Conservation (phyloP, 306 rosid genomes). For the Vigna nakashimae region DNA sequence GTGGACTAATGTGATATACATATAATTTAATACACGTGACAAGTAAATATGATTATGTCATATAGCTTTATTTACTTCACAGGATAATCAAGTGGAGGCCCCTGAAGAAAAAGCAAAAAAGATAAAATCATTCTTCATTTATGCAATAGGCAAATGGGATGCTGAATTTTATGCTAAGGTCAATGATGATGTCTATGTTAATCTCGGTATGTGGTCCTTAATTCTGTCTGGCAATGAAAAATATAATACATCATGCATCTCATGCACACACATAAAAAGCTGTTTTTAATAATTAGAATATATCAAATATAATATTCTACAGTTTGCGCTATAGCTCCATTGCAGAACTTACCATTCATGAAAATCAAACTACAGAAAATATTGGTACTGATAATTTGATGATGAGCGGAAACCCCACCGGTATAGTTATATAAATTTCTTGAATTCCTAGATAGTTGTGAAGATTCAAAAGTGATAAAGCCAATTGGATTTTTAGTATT, state of each 20-base stretch:
- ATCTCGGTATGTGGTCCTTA: conserved; percentile 68
- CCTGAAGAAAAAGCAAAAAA: conserved; percentile 58
- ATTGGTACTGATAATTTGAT: background rate
- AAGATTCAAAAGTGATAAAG: background rate
- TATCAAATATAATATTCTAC: background rate
- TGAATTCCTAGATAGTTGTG: background rate
- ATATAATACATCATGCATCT: background rate
- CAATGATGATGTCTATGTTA: conserved; percentile 73
- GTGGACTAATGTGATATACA: conserved; percentile 35
- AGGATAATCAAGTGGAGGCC: conserved; percentile 74
- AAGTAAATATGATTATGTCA: background rate
- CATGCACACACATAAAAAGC: background rate
- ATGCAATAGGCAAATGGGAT: conserved; percentile 70
- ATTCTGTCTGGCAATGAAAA: conserved; percentile 40
- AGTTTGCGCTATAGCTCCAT: background rate
- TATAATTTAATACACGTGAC: background rate
- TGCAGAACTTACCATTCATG: background rate
- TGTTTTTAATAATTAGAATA: too few relatives aligned
- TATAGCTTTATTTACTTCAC: conserved; percentile 42
- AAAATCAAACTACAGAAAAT: background rate
- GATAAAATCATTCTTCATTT: conserved; percentile 62
- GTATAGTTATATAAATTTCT: background rate
- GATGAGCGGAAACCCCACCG: background rate
- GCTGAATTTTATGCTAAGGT: conserved; percentile 73
- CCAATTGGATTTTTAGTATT: background rate